Conservation (phyloP, 805 yeast genomes). For the Candida piceae region DNA sequence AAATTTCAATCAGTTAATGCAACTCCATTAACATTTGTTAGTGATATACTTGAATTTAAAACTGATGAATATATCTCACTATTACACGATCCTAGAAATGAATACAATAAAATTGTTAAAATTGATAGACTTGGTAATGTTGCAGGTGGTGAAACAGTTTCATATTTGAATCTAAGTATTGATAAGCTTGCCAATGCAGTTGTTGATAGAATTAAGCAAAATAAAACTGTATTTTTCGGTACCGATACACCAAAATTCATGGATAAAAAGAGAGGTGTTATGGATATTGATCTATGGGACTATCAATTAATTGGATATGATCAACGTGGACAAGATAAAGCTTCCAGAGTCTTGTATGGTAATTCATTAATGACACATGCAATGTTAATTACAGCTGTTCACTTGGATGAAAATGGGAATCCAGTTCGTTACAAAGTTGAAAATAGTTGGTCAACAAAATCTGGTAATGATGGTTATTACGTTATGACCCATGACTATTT, state of each 20-base stretch:
- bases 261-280: slow-evolving; percentile 59
- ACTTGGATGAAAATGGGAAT: slow-evolving; percentile 55
- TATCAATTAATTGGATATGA: slow-evolving; percentile 51
- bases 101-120: slow-evolving; percentile 54
- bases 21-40: slow-evolving; percentile 64
- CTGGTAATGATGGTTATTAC: slow-evolving; percentile 64
- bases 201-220: slow-evolving; percentile 60
- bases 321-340: slow-evolving; percentile 47
- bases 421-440: slow-evolving; percentile 71
- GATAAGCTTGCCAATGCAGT: slow-evolving; percentile 55
- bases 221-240: slow-evolving; percentile 84
- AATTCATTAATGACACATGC: slow-evolving; percentile 87
- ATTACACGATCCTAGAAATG: slow-evolving; percentile 79
- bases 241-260: slow-evolving; percentile 81
- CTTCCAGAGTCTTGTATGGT: slow-evolving; percentile 63
- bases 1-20: slow-evolving; percentile 40
- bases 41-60: slow-evolving; percentile 48
- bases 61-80: slow-evolving; percentile 54
- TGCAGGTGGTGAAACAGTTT: slow-evolving; percentile 61
- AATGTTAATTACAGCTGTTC: slow-evolving; percentile 80
- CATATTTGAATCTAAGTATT: slow-evolving; percentile 65
- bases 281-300: slow-evolving; percentile 69
- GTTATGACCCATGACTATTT: slow-evolving; percentile 71
- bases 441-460: slow-evolving; percentile 71
- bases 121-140: slow-evolving; percentile 76